Base-by-base conservation (phyloP, 495 filamentous ascomycete species). In the Aspergillus mulundensis region DNA sequence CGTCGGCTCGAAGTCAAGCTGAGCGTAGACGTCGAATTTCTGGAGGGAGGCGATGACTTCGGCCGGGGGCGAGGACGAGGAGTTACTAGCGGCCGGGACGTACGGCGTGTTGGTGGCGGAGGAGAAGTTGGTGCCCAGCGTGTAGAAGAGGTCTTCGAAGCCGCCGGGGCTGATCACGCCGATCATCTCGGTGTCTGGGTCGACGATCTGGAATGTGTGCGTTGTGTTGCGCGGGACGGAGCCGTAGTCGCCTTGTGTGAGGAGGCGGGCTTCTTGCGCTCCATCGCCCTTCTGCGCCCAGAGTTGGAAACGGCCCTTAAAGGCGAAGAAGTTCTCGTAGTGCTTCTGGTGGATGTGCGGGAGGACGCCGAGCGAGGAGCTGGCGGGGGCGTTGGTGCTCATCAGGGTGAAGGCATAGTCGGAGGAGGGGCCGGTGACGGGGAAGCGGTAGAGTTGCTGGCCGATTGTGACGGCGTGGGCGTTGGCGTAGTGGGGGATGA, bases 301-400 rank as follows among this genome's bases (percentile, higher is more conserved):
- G 12, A 78, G 69, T 58, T 76, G 72, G 55, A 73, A 70, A 7
- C 71, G 70, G 39, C 74, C 74, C 57, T 75, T 75, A 57, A 66
- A 59, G 45, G 68, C 60, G 70, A 69, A 77, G 55, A 78, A 78
- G 62, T 73, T 75, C 61, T 77, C 75, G 49, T 76, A 76, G 46
- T 77, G 73, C 24, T 47, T 54, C 34, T 66, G 57, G 53, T 78
- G 75, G 21, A 73, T 67, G 54, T 78, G 74, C 0, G 75, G 74
- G 10, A 75, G 59, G 10, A 78, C 68, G 34, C 73, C 72, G 6
- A 73, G 56, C 0, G 51, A 36, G 14, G 50, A 53, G 23, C 63
- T 65, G 5, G 46, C 49, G 0, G 70, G 70, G 6, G 72, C 66
- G 61, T 76, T 74, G 49, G 72, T 74, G 64, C 64, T 64, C 54